phyloP scores from a whole-genome alignment of 441 rosid species.

The Corymbia citriodora region DNA sequence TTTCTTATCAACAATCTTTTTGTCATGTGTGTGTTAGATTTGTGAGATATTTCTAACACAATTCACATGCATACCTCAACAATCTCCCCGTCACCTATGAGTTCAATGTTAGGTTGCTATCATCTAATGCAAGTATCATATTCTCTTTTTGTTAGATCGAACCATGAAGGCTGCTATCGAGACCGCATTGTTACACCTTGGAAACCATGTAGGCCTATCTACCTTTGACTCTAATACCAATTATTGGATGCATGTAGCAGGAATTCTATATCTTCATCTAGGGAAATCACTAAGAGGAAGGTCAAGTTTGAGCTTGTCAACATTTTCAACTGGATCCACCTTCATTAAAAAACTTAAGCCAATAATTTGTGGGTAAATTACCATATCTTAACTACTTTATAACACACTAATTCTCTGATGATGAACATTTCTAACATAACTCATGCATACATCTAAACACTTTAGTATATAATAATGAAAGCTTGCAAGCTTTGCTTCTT shows the following conservation, averaged over 20 bases:
- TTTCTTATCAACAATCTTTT: neutral
- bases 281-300: neutral
- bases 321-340: too few relatives aligned
- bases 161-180: neutral
- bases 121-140: neutral
- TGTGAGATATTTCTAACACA: too few relatives aligned
- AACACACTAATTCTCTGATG: too few relatives aligned
- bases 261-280: neutral
- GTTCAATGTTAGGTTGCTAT: too few relatives aligned
- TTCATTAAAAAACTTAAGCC: too few relatives aligned
- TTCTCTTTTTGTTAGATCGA: neutral
- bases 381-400: too few relatives aligned
- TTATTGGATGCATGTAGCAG: neutral
- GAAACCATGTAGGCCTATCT: rapidly evolving
- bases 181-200: neutral
- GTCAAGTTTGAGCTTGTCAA: rapidly evolving
- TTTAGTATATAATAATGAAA: neutral
- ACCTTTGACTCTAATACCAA: neutral
- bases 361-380: too few relatives aligned
- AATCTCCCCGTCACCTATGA: too few relatives aligned
- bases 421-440: too few relatives aligned
- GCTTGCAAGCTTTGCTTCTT: neutral
- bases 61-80: neutral
- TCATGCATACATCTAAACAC: neutral
- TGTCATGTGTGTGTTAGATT: too few relatives aligned